Percentiles rank a stretch among this genome's conserved stretches.
Evolutionary conservation across 495 filamentous ascomycete genomes (phyloP).

Genomic region (Rhypophila decipiens): DNA sequence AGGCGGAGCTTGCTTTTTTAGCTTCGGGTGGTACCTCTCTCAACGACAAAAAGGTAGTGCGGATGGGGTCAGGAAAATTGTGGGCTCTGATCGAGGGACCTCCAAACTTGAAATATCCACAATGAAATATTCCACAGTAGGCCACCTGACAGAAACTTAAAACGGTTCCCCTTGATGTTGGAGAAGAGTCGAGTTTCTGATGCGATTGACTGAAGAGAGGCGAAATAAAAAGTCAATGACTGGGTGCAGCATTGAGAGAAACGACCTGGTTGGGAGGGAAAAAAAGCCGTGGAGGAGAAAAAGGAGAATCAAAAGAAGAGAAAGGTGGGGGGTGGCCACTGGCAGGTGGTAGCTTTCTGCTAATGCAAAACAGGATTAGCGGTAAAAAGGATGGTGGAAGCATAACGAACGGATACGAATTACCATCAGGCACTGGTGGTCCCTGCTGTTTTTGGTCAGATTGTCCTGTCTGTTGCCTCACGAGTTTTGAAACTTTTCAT

Average conservation of each 20-base stretch:
- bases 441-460: neutral
- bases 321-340: conserved; percentile 5
- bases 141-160: neutral
- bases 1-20: too few relatives aligned
- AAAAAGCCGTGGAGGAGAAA: conserved; percentile 12
- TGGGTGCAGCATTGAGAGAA: conserved; percentile 5
- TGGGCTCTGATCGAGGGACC: conserved; percentile 10
- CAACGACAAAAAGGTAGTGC: too few relatives aligned
- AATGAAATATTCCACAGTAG: too few relatives aligned
- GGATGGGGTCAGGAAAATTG: conserved; percentile 9
- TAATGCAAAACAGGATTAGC: conserved; percentile 4
- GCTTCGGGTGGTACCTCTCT: too few relatives aligned
- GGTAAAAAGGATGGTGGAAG: too few relatives aligned
- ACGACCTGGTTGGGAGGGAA: conserved; percentile 9
- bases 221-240: conserved; percentile 1
- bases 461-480: too few relatives aligned
- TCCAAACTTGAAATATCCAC: neutral
- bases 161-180: neutral
- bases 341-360: conserved; percentile 14
- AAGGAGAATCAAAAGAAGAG: conserved; percentile 15
- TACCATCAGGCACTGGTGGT: neutral
- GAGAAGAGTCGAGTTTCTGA: neutral
- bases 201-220: neutral
- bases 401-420: neutral
- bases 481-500: too few relatives aligned